These are phyloP conservation scores for Lithohypha guttulata DNA, from an alignment of 2,329 filamentous ascomycete genomes.

Conservation along the genomic window DNA sequence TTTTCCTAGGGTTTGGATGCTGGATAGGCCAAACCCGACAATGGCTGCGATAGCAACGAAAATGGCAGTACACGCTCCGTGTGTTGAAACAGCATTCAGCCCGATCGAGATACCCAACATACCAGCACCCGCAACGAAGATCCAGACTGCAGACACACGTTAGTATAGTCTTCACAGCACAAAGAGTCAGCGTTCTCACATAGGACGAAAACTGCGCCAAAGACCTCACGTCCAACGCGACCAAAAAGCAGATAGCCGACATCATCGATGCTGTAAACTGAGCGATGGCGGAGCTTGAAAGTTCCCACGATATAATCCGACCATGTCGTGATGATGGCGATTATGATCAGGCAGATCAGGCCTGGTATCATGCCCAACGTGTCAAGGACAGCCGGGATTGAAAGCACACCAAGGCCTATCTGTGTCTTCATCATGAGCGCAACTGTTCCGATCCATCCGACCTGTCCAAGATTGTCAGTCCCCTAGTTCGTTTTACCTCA, in stretches of 20 bases:
- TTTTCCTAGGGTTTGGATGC: slow-evolving; percentile 48
- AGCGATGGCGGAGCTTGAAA: slow-evolving; percentile 35
- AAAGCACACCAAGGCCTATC: slow-evolving; percentile 41
- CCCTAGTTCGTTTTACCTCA: neutral
- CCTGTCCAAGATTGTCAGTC: slow-evolving; percentile 17
- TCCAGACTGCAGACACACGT: slow-evolving; percentile 27
- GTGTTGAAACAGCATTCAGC: slow-evolving; percentile 49
- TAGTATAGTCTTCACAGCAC: slow-evolving; percentile 27
- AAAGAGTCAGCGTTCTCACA: slow-evolving; percentile 44
- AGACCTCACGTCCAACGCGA: slow-evolving; percentile 49
- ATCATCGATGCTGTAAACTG: slow-evolving; percentile 41
- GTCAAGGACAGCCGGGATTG: slow-evolving; percentile 40
- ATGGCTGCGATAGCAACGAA: slow-evolving; percentile 45
- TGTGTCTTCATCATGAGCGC: slow-evolving; percentile 39
- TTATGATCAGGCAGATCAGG: slow-evolving; percentile 38
- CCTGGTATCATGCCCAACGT: slow-evolving; percentile 39
- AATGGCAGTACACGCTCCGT: slow-evolving; percentile 49
- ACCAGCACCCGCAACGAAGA: slow-evolving; percentile 46
- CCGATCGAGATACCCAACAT: slow-evolving; percentile 50
- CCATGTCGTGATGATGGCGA: slow-evolving; percentile 39
- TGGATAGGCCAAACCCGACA: slow-evolving; percentile 40
- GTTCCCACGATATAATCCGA: slow-evolving; percentile 14
- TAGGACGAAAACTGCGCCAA: slow-evolving; percentile 41
- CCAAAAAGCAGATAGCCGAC: slow-evolving; percentile 42
- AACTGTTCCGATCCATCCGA: slow-evolving; percentile 38